Evolutionary conservation across 148 eudicot genomes (phyloP), one percentile per base, ranked within the genome.

Genomic region (Rhododendron molle): DNA sequence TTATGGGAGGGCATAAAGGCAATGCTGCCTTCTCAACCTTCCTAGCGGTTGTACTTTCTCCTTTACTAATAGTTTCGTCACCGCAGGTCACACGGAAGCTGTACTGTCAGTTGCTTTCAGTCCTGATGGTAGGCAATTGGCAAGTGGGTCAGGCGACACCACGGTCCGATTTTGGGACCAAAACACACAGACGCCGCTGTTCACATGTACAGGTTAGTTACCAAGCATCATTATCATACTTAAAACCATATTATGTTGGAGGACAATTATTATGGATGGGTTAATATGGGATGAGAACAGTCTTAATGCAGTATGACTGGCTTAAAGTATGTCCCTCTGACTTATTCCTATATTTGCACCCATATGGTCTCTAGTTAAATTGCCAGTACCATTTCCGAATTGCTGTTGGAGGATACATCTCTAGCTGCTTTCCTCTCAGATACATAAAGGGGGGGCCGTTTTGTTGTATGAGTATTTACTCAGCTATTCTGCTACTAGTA

Each of bases 71-170:
- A 26, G 44, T 82, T 83, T 52, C 82, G 81, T 83, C 79, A 7
- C 73, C 89, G 83, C 90, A 95, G 99, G 99, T 89, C 99, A 96
- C 85, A 92, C 92, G 0, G 99, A 94, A 84, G 98, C 99, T 85
- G 99, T 96, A 76, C 98, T 96, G 87, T 92, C 97, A 69, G 99
- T 96, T 86, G 89, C 99, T 81, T 96, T 96, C 87, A 96, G 98
- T 90, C 99, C 99, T 56, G 97, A 96, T 92, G 96, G 99, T 58
- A 92, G 90, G 78, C 97, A 95, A n/a, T 87, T 96, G 89, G 98
- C 99, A 43, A 94, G 95, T 91, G 97, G 99, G 40, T 97, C 99
- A 34, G 99, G 99, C 69, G 99, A 97, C 88, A 97, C 99, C 15
- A 95, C 98, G 77, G 98, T 97, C 52, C 93, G 98, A 71, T 86